Evolutionary conservation across 2,329 filamentous ascomycete species (phyloP).

Genomic region (Ophiosphaerella korrae): DNA sequence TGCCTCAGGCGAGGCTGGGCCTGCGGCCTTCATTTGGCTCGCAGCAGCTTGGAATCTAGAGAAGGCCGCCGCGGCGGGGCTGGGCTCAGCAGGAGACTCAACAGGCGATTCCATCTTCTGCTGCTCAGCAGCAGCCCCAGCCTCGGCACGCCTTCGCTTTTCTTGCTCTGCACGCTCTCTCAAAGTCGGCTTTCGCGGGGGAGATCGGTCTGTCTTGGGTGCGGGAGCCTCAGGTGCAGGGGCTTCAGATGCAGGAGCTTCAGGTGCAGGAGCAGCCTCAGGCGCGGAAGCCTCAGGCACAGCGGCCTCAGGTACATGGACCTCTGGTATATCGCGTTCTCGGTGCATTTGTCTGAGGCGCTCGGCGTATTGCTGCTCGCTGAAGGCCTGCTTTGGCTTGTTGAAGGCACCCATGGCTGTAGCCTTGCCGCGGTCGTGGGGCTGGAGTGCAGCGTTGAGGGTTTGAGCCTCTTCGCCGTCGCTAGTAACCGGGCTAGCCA

Average conservation of each 20-base stretch:
- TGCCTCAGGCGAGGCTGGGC: constrained; percentile 16
- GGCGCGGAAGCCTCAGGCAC: constrained; percentile 29
- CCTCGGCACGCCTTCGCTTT: constrained; percentile 38
- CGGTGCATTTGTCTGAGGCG: constrained; percentile 81
- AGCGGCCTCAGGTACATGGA: too few relatives aligned
- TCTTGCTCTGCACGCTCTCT: constrained; percentile 45
- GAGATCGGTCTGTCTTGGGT: constrained; percentile 24
- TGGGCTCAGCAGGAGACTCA: constrained; percentile 37
- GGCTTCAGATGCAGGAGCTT: constrained; percentile 11
- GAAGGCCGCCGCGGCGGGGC: constrained; percentile 45
- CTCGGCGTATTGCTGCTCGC: constrained; percentile 83
- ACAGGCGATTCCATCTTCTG: constrained; percentile 38
- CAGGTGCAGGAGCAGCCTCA: constrained; percentile 32
- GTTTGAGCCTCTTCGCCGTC: constrained; percentile 70
- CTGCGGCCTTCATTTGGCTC: constrained; percentile 48
- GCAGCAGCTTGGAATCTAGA: constrained; percentile 55
- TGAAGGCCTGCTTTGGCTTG: constrained; percentile 76
- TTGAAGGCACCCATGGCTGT: constrained; percentile 75
- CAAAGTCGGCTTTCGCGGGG: constrained; percentile 32
- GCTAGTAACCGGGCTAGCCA: constrained; percentile 70
- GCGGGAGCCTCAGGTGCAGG: constrained; percentile 28
- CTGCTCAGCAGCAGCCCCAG: constrained; percentile 20
- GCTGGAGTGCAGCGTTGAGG: constrained; percentile 68
- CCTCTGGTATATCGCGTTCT: constrained; percentile 63
- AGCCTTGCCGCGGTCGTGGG: constrained; percentile 79